These are phyloP conservation scores for Chytriomyces hyalinus DNA, from an alignment of 192 early-diverging fungal species.

Conservation along the genomic window DNA sequence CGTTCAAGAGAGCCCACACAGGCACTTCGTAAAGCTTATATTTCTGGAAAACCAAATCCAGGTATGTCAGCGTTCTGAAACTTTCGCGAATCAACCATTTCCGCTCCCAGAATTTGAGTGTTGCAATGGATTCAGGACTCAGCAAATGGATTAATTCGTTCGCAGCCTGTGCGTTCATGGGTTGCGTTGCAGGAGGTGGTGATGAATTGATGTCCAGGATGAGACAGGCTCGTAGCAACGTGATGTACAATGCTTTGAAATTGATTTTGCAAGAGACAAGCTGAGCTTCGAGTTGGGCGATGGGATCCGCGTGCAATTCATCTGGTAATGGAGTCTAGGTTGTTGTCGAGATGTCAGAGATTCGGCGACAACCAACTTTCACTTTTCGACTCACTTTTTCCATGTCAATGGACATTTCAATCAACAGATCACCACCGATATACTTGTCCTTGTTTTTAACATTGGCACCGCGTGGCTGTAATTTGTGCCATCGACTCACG, in stretches of 20 bases:
- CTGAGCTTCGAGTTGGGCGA: constrained; percentile 11
- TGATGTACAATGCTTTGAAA: constrained; percentile 49
- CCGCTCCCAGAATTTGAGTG: constrained; percentile 39
- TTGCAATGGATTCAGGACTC: constrained; percentile 41
- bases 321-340: neutral
- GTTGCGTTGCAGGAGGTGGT: constrained; percentile 21
- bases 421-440: constrained; percentile 57
- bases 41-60: constrained; percentile 56
- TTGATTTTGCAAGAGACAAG: constrained; percentile 41
- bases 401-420: constrained; percentile 49
- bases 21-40: constrained; percentile 54
- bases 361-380: neutral
- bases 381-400: constrained; percentile 10
- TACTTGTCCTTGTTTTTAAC: constrained; percentile 56
- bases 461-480: constrained; percentile 47
- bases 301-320: constrained; percentile 13
- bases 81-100: constrained; percentile 53
- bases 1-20: constrained; percentile 44
- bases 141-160: constrained; percentile 45
- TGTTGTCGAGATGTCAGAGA: neutral
- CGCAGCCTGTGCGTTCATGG: constrained; percentile 34
- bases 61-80: constrained; percentile 45
- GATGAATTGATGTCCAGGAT: constrained; percentile 47
- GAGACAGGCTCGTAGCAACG: constrained; percentile 51
- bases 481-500: constrained; percentile 40